Evolutionary conservation across 108 stramenopile genomes (phyloP), one percentile per base, ranked within the genome.

Genomic region (Conticribra guillardii): DNA sequence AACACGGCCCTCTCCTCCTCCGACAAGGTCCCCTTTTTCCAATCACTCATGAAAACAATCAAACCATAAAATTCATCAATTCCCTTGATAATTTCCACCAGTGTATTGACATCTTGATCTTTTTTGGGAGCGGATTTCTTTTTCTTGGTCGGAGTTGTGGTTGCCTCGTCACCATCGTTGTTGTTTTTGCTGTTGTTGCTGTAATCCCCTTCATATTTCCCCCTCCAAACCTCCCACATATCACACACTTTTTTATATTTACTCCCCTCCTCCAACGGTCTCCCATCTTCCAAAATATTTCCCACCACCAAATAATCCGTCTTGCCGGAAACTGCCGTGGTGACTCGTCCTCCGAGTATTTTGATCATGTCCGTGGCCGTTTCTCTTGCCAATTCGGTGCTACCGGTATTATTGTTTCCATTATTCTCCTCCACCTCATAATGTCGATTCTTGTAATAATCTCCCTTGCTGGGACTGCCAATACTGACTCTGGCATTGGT

Each of bases 211-310:
- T 75, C 21, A 24, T 60, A 27, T 58, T 71, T 74, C n/a, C 30
- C 28, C 51, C 44, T 34, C 61, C 67, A 76, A 17, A 14, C 56
- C 31, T 82, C 83, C 41, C 67, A 75, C 72, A 87, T 44, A 2
- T 80, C 87, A 53, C 56, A 21, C 22, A 90, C 91, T 30, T 81
- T 82, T 29, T 69, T 68, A 81, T 84, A 96, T 74, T 96, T 97
- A 59, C 54, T 78, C n/a, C 94, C 92, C 73, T 95, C 88, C 28
- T 60, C 72, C 2, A 83, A 86, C 4, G 61, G 69, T 21, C 98
- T 76, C 8, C 98, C 98, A 81, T 99, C 98, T 71, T 99, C 98
- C 67, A 99, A 76, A 8, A 86, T 60, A 28, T 72, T 57, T 18
- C 97, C 97, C 18, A 82, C 78, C 7, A 99, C 81, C 24, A 99